These are phyloP conservation scores for Mycena galopus DNA, from an alignment of 768 basidiomycete genomes.

Conservation along the genomic window DNA sequence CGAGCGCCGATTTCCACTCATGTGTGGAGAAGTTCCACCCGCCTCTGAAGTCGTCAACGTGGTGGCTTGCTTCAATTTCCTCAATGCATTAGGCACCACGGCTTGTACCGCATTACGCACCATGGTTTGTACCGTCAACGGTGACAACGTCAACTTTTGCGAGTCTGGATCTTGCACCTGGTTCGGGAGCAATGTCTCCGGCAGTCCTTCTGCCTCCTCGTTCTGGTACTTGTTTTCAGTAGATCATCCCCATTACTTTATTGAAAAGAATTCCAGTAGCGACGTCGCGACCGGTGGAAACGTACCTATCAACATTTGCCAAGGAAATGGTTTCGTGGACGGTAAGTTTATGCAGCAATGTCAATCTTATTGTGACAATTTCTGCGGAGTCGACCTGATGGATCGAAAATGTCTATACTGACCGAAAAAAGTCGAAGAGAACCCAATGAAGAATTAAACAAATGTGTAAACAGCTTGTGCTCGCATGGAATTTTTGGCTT, in stretches of 20 bases:
- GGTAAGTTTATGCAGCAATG: not conserved
- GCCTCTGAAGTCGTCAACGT: not conserved
- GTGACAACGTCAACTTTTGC: not conserved
- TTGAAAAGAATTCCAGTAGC: not conserved
- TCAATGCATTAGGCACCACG: too few species aligned
- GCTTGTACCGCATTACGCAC: too few species aligned
- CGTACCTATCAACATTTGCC: not conserved
- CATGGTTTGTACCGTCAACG: not conserved
- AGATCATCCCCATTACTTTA: not conserved
- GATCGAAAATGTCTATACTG: too few species aligned
- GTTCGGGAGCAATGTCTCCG: conserved; percentile 1
- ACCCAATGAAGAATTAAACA: too few species aligned
- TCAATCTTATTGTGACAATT: conserved; percentile 6
- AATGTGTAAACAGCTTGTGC: too few species aligned
- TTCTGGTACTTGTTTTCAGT: not conserved
- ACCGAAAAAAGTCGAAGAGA: too few species aligned
- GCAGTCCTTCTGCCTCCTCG: conserved; percentile 4
- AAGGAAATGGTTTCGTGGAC: conserved; percentile 1
- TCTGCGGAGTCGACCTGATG: not conserved
- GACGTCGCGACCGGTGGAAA: conserved; percentile 9
- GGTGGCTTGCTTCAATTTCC: conserved; percentile 2
- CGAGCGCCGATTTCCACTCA: not conserved
- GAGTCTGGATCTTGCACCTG: not conserved
- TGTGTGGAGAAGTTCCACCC: not conserved
- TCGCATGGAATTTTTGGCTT: too few species aligned